Base-by-base conservation (phyloP, 164 flowering plant species). In the Paratinospora sagittata region DNA sequence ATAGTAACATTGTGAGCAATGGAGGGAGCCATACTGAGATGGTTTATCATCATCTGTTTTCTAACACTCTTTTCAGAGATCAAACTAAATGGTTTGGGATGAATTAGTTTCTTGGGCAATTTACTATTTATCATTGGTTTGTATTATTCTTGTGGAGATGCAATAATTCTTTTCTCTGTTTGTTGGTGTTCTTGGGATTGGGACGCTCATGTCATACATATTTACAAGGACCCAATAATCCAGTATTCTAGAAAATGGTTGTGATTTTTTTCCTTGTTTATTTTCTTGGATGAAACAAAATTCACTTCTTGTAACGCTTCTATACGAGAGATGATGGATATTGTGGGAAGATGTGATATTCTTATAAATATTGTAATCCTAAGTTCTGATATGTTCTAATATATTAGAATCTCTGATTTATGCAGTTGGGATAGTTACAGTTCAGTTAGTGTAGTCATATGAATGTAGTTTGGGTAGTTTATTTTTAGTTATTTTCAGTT, bases 11-110 rank as follows among this genome's bases (percentile, higher is more conserved):
- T 68, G 41, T 68, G 9, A 70, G 63, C 77, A 74, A 79, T 70
- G 80, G 79, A 61, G 80, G 67, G 57, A 71, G 49, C 71, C 24
- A 39, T 2, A n/a, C 17, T n/a, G n/a, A 72, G 39, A 37, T 39
- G 70, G 58, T 47, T 26, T 60, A 30, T 17, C 19, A 26, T 61
- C 4, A 60, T 30, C 33, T 63, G 34, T 30, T 24, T 27, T 64
- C 17, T 60, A 41, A 19, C 64, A 27, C 63, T 39, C 1, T 61
- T 55, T 21, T 19, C 61, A 62, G 36, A 23, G 47, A 58, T 67
- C 9, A 8, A n/a, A 55, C 61, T 70, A 34, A 49, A 67, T 70
- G 49, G 36, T 27, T 45, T 36, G 66, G 57, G 33, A 30, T 47
- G 39, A 43, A 62, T 45, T 41, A 47, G 66, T 70, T 58, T 65